Evolutionary conservation across 495 filamentous ascomycete species (phyloP).

Genomic region (Parachaetomium inaequale): DNA sequence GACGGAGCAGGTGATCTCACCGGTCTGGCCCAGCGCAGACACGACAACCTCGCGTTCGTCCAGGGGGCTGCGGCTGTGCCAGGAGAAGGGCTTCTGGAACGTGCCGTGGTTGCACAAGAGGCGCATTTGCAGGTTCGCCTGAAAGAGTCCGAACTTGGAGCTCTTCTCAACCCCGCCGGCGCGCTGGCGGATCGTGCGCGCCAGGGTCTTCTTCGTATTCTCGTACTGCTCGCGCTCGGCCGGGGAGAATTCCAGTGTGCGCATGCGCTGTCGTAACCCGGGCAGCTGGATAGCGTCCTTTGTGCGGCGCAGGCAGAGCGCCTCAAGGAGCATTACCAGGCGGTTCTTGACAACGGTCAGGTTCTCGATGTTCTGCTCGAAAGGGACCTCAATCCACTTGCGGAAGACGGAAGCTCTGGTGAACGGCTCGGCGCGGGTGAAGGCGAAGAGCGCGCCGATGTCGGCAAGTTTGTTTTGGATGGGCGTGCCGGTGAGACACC

Average conservation of each 20-base stretch:
- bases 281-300: neutral
- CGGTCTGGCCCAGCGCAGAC: neutral
- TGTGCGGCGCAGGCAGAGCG: neutral
- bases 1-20: neutral
- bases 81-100: neutral
- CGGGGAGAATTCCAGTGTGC: neutral
- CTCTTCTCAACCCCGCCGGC: neutral
- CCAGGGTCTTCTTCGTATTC: neutral
- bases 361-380: neutral
- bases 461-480: neutral
- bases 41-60: neutral
- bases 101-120: neutral
- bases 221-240: neutral
- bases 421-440: neutral
- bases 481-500: neutral
- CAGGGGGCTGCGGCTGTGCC: neutral
- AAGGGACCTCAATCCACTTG: neutral
- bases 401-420: neutral
- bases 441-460: neutral
- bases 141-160: neutral
- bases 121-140: neutral
- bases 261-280: neutral
- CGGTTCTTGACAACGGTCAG: neutral
- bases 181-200: neutral
- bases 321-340: neutral